Percentiles rank a stretch among this genome's conserved stretches.
These are phyloP conservation scores for Pleurotus tuoliensis DNA, from an alignment of 768 basidiomycete species.

Conservation along the genomic window DNA sequence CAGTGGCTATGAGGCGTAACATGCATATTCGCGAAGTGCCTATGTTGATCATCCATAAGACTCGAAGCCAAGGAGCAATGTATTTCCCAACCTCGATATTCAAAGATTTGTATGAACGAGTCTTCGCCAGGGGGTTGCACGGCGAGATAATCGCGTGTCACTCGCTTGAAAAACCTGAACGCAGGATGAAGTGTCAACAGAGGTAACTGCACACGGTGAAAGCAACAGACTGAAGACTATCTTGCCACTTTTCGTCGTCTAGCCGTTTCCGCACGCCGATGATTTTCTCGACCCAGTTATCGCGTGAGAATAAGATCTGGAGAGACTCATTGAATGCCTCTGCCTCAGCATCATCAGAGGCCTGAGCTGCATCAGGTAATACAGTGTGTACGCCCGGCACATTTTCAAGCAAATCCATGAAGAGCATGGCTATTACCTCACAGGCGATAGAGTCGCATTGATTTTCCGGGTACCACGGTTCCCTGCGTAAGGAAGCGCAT, in stretches of 20 bases:
- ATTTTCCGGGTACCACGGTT: conserved; percentile 24
- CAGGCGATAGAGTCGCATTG: conserved; percentile 17
- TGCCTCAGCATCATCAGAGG: conserved; percentile 17
- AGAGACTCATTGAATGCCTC: conserved; percentile 17
- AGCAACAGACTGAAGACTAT: conserved; percentile 14
- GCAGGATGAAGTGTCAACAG: neutral
- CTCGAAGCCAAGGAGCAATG: no score
- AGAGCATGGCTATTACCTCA: conserved; percentile 20
- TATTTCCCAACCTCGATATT: conserved; percentile 14
- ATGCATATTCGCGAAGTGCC: conserved; percentile 22
- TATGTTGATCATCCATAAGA: neutral
- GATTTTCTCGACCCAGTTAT: conserved; percentile 23
- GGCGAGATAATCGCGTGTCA: conserved; percentile 15
- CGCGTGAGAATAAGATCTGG: conserved; percentile 20
- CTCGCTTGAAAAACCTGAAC: conserved; percentile 15
- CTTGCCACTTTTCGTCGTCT: conserved; percentile 20
- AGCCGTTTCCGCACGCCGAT: conserved; percentile 21
- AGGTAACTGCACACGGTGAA: neutral
- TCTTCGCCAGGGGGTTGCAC: conserved; percentile 9
- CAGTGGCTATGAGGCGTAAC: conserved; percentile 22
- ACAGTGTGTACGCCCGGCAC: conserved; percentile 19
- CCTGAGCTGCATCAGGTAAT: conserved; percentile 7
- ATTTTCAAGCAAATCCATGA: conserved; percentile 16
- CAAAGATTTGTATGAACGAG: conserved; percentile 13
- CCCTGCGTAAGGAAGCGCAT: conserved; percentile 19